Evolutionary conservation across 305 asterid genomes (phyloP).

Genomic region (Solanum hybrid): DNA sequence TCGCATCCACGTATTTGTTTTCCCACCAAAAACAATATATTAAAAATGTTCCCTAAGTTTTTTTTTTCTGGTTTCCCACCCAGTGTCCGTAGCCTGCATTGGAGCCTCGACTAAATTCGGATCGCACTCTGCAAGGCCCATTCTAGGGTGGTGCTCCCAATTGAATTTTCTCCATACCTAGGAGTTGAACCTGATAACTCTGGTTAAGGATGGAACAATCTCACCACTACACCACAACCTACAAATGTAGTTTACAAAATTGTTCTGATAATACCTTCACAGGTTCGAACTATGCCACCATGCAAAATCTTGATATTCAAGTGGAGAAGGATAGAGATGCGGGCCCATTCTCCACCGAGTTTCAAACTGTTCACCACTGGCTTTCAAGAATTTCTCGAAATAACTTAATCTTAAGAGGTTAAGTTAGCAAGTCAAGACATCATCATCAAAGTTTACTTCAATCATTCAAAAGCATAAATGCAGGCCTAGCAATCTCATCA

Average conservation of each 20-base stretch:
- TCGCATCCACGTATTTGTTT: neutral
- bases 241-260: neutral
- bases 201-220: no score
- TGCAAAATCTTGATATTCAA: neutral
- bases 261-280: neutral
- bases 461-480: neutral
- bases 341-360: neutral
- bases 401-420: neutral
- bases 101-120: neutral
- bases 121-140: neutral
- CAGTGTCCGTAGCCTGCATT: neutral
- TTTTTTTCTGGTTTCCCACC: neutral
- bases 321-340: neutral
- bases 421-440: neutral
- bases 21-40: neutral
- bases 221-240: neutral
- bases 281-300: neutral
- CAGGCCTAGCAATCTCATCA: neutral
- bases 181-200: rapidly evolving
- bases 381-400: neutral
- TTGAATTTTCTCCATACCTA: neutral
- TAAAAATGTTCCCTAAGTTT: neutral
- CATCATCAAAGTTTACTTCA: neutral
- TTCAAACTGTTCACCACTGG: neutral
- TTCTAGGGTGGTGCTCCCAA: rapidly evolving